phyloP scores from a whole-genome alignment of 306 rosid genomes.

The Lathyrus aphaca region DNA sequence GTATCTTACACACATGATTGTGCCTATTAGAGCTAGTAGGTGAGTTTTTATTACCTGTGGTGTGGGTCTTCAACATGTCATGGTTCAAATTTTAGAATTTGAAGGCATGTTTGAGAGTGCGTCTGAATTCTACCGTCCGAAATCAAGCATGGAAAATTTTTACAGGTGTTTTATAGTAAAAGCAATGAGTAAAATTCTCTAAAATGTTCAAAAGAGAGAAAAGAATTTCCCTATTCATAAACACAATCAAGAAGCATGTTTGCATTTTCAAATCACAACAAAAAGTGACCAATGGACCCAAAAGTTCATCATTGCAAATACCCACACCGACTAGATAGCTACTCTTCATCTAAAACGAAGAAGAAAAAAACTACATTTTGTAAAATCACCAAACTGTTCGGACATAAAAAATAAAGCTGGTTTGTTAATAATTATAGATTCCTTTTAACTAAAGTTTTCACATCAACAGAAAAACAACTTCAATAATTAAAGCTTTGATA shows the following conservation, averaged over 20 bases:
- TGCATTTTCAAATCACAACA: neutral
- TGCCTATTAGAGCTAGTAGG: too few relatives aligned
- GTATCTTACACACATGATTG: too few relatives aligned
- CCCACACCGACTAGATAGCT: neutral
- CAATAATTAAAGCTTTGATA: conserved; percentile 31
- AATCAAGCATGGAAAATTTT: too few relatives aligned
- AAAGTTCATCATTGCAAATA: neutral
- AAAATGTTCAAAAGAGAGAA: too few relatives aligned
- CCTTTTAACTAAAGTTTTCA: conserved; percentile 22
- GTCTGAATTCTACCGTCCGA: too few relatives aligned
- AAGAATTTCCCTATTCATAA: too few relatives aligned
- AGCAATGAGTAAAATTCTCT: too few relatives aligned
- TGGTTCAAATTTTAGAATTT: too few relatives aligned
- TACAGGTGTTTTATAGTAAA: too few relatives aligned
- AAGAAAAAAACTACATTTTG: conserved; percentile 1
- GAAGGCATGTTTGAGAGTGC: too few relatives aligned
- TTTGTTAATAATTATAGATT: conserved; percentile 31
- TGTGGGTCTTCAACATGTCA: too few relatives aligned
- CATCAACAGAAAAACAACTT: neutral
- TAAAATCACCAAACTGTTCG: conserved; percentile 1
- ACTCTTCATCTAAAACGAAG: conserved; percentile 1
- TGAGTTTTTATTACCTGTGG: too few relatives aligned
- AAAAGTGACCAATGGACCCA: neutral
- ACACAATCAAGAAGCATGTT: neutral
- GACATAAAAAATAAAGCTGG: neutral